Evolutionary conservation across 2,329 filamentous ascomycete species (phyloP), one percentile per base, ranked within the genome.

Genomic region (Cyphellophora attinorum): DNA sequence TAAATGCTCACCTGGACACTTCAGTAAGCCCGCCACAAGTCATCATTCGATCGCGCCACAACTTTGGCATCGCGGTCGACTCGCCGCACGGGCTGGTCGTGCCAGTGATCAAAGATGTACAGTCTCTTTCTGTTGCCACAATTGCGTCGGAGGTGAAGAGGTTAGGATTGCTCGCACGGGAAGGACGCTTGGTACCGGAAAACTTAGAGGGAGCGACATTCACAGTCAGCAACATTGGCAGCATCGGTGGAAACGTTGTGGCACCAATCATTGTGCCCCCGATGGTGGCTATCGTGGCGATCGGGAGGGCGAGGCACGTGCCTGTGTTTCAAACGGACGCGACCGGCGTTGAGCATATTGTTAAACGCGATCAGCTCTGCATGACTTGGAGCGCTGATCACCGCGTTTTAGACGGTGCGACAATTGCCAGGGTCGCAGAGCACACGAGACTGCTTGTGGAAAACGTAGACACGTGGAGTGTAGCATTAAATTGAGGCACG

Each of bases 371-470:
- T 51, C 72, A 93, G 42, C 79, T 81, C 55, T 86, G 93, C 54
- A 85, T 96, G 50, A 95, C 88, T 60, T 96, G 89, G 88, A 89
- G 84, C 57, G 89, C 88, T 5, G 88, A 95, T 59, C 91, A 96
- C 60, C 70, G 91, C 13, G 82, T 96, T 35, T 76, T 96, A 31
- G 91, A 96, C 60, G 91, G 91, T 2, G 89, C 89, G 31, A 93
- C 86, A 40, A 85, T 93, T 72, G 91, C 91, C 15, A 74, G 86
- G 48, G 88, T 88, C 55, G 86, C 85, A 11, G 85, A 88, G n/a
- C n/a, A n/a, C n/a, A n/a, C n/a, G n/a, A n/a, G n/a, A n/a, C n/a
- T n/a, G n/a, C n/a, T n/a, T n/a, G n/a, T n/a, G n/a, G n/a, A n/a
- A n/a, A n/a, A n/a, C n/a, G n/a, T n/a, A n/a, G n/a, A n/a, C n/a